phyloP scores from a whole-genome alignment of 768 basidiomycete species.

The Sistotremastrum suecicum region DNA sequence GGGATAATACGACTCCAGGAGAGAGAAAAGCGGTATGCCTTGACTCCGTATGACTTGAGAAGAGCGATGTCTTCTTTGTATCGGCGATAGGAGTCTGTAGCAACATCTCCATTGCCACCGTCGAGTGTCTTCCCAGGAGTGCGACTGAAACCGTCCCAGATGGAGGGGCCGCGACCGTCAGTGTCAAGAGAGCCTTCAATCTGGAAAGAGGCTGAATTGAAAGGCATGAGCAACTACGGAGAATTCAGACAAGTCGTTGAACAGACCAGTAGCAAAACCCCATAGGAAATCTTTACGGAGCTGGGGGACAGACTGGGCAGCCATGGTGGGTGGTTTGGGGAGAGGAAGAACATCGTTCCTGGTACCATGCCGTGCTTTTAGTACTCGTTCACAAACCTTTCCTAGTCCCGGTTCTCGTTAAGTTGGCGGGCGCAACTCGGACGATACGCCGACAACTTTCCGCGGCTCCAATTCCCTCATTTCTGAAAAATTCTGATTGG shows the following conservation, averaged over 20 bases:
- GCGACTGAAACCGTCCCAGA: constrained; percentile 64
- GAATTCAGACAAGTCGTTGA: neutral
- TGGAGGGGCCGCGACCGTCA: constrained; percentile 51
- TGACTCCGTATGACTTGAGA: constrained; percentile 48
- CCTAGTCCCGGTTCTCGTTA: no score
- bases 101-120: constrained; percentile 51
- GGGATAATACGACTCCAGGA: constrained; percentile 69
- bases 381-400: no score
- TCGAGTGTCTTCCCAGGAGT: constrained; percentile 55
- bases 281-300: constrained; percentile 50
- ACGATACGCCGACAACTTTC: no score
- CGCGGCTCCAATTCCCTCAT: no score
- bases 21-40: constrained; percentile 64
- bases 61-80: constrained; percentile 58
- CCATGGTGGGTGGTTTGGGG: constrained; percentile 3
- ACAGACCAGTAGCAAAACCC: constrained; percentile 57
- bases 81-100: constrained; percentile 54
- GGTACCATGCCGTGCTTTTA: no score
- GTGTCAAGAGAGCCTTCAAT: constrained; percentile 52
- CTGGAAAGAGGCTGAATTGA: constrained; percentile 47
- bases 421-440: no score
- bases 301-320: constrained; percentile 15
- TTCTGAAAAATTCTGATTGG: no score
- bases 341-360: neutral
- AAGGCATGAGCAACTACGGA: constrained; percentile 1